Conservation (phyloP, 345 rosid genomes). For the Raphanus sativus region DNA sequence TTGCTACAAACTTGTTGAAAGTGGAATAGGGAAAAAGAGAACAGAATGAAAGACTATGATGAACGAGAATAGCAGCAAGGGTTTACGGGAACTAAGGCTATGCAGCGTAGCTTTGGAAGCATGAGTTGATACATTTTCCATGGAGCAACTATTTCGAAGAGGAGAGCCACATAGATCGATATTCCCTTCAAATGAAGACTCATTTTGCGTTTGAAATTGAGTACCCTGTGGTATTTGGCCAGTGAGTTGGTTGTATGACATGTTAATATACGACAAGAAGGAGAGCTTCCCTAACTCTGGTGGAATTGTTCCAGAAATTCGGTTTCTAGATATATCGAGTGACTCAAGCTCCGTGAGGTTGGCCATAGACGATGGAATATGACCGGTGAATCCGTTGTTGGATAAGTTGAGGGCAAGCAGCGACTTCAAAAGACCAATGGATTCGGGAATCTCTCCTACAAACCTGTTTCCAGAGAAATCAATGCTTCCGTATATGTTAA, state of each 20-base stretch:
- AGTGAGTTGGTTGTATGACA: background rate
- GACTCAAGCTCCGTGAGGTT: background rate
- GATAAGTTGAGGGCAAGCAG: background rate
- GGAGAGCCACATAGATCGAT: background rate
- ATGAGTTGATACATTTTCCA: background rate
- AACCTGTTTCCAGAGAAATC: background rate
- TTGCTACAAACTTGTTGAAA: no score
- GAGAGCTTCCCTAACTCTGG: background rate
- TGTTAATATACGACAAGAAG: background rate
- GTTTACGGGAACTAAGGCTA: no score
- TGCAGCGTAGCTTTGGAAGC: no score
- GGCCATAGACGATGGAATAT: background rate
- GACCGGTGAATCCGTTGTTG: background rate
- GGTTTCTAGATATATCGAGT: background rate
- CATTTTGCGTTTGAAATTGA: background rate
- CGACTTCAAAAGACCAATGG: background rate
- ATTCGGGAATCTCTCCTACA: background rate
- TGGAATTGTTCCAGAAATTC: background rate
- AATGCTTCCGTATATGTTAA: background rate
- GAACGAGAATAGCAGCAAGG: no score
- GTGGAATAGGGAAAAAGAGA: no score
- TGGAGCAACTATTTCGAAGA: background rate
- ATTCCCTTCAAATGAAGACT: background rate
- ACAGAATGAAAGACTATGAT: no score
- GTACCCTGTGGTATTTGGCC: background rate